These are phyloP conservation scores for Phytophthora fragariae DNA, from an alignment of 352 stramenopile species.

Conservation along the genomic window DNA sequence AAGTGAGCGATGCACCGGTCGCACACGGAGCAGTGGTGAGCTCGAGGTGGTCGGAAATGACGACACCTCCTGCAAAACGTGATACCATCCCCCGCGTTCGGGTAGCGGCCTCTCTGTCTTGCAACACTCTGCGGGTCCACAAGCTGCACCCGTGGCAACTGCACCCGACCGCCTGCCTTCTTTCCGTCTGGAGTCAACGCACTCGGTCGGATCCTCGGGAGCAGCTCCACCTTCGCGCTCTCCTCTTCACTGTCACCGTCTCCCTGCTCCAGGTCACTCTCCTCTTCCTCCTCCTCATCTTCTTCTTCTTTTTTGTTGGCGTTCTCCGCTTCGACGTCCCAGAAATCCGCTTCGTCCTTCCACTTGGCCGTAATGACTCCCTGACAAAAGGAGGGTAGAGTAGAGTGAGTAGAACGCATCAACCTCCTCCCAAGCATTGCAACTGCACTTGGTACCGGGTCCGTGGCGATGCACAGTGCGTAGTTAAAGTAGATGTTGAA, in stretches of 20 bases:
- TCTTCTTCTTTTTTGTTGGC: conserved; percentile 25
- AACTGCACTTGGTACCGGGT: conserved; percentile 44
- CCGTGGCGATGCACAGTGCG: conserved; percentile 63
- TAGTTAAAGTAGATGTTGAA: conserved; percentile 87
- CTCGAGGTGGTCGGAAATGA: conserved; percentile 58
- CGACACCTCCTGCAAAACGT: conserved; percentile 67
- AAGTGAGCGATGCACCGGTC: conserved; percentile 94
- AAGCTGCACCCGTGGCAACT: conserved; percentile 41
- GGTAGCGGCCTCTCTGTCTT: conserved; percentile 34
- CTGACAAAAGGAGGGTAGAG: conserved; percentile 16
- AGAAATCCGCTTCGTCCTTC: conserved; percentile 24
- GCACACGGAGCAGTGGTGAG: conserved; percentile 85
- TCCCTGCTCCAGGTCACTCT: conserved; percentile 22
- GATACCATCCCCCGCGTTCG: conserved; percentile 23
- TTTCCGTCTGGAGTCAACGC: conserved; percentile 20
- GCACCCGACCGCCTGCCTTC: conserved; percentile 6
- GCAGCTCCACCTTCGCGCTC: conserved; percentile 18
- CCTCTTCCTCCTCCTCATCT: neutral
- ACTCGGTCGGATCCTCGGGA: conserved; percentile 43
- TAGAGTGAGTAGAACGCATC: conserved; percentile 9
- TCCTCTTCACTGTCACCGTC: conserved; percentile 11
- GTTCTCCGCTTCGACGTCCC: conserved; percentile 26
- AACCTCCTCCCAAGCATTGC: neutral
- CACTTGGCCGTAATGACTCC: conserved; percentile 37
- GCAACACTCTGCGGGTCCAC: conserved; percentile 45